These are phyloP conservation scores for Trametes pubescens DNA, from an alignment of 1,284 basidiomycete genomes.

Conservation along the genomic window DNA sequence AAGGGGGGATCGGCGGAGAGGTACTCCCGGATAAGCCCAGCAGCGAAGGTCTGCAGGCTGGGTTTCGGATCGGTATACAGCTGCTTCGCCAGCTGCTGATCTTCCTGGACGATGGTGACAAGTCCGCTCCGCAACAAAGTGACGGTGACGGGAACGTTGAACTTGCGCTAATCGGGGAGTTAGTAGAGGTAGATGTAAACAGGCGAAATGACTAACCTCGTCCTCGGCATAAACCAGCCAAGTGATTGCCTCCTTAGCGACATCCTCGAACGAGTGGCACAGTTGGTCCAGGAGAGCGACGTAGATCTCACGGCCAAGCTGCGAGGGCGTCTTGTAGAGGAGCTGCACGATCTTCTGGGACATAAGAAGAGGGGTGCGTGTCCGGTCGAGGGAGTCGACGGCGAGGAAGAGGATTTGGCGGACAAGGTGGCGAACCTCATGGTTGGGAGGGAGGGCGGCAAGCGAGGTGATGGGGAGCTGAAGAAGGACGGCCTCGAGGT, in stretches of 20 bases:
- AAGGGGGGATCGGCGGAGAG: conserved; percentile 81
- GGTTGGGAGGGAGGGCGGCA: conserved; percentile 77
- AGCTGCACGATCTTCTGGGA: conserved; percentile 94
- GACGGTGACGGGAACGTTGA: conserved; percentile 94
- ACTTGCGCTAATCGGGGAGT: conserved; percentile 77
- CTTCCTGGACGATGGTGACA: conserved; percentile 82
- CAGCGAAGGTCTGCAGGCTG: conserved; percentile 84
- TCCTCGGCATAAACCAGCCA: conserved; percentile 99
- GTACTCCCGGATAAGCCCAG: conserved; percentile 88
- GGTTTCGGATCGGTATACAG: conserved; percentile 84
- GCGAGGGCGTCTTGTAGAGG: conserved; percentile 85
- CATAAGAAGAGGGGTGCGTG: conserved; percentile 89
- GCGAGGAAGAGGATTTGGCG: conserved; percentile 85
- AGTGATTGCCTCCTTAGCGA: conserved; percentile 95
- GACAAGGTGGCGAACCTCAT: conserved; percentile 87
- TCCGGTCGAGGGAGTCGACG: conserved; percentile 79
- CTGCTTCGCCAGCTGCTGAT: conserved; percentile 92
- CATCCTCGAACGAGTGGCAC: conserved; percentile 90
- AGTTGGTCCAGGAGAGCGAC: conserved; percentile 89
- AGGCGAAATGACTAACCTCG: conserved; percentile 63
- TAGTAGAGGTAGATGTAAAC: background rate
- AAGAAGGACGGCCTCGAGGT: conserved; percentile 81
- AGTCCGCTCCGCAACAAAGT: conserved; percentile 88
- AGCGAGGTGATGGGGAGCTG: conserved; percentile 76
- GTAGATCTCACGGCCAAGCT: conserved; percentile 91